A percentile compares a stretch with the other conserved stretches of the same genome.
Evolutionary conservation across 1,284 basidiomycete genomes (phyloP).

Genomic region (Cutaneotrichosporon sp.): DNA sequence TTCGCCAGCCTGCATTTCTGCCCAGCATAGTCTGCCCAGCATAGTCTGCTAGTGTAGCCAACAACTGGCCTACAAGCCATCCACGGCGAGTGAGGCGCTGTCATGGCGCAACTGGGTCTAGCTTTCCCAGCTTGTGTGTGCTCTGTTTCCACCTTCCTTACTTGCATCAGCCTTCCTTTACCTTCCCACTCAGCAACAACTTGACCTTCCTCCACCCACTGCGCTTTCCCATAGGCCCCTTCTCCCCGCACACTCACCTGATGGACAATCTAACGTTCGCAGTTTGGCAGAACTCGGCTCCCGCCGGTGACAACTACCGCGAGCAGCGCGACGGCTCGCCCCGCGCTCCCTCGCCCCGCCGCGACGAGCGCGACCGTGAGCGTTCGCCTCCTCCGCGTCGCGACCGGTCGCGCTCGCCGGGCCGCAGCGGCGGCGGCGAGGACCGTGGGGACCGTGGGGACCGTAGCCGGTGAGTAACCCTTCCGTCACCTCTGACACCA

Average conservation of each 20-base stretch:
- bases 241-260: background rate
- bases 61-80: background rate
- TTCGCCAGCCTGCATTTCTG: background rate
- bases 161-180: background rate
- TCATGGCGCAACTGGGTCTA: background rate
- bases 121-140: background rate
- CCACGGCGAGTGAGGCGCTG: conserved; percentile 1
- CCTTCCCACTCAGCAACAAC: background rate
- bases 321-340: conserved; percentile 29
- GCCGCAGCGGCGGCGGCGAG: conserved; percentile 31
- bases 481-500: conserved; percentile 13
- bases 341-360: conserved; percentile 18
- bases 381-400: conserved; percentile 30
- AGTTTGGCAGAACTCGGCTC: conserved; percentile 48
- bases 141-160: background rate
- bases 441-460: conserved; percentile 9
- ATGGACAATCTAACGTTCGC: conserved; percentile 23
- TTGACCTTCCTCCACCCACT: background rate
- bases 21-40: background rate
- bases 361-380: conserved; percentile 25
- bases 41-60: background rate
- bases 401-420: conserved; percentile 36
- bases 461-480: conserved; percentile 26
- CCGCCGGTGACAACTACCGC: conserved; percentile 28
- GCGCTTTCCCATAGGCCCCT: background rate